Evolutionary conservation across 2,329 filamentous ascomycete species (phyloP).

Genomic region (Epichloe festucae): DNA sequence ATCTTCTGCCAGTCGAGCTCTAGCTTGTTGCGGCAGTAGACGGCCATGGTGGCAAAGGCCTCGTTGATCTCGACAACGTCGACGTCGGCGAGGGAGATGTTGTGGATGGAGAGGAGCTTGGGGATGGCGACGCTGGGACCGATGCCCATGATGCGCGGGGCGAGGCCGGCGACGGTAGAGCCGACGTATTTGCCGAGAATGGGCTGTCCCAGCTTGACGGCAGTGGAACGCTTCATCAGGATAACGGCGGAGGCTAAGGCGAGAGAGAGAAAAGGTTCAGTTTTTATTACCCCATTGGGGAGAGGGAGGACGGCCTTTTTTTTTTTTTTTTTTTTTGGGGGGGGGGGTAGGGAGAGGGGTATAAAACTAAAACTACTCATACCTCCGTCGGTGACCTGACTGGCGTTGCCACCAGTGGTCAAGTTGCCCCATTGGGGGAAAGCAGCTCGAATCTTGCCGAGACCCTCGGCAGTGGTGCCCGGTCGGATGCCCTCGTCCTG

Average conservation of each 20-base stretch:
- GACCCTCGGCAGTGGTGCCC: slow-evolving; percentile 72
- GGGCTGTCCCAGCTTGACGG: slow-evolving; percentile 74
- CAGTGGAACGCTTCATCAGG: slow-evolving; percentile 88
- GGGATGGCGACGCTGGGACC: slow-evolving; percentile 61
- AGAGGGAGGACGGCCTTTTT: neutral
- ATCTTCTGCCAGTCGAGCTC: slow-evolving; percentile 62
- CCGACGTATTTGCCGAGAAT: slow-evolving; percentile 92
- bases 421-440: slow-evolving; percentile 79
- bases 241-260: slow-evolving; percentile 66
- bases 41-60: slow-evolving; percentile 94
- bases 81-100: slow-evolving; percentile 66
- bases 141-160: slow-evolving; percentile 95
- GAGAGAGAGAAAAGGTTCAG: neutral
- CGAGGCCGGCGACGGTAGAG: slow-evolving; percentile 77
- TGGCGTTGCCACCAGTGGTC: slow-evolving; percentile 87
- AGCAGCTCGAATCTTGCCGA: slow-evolving; percentile 83
- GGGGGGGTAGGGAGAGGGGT: too few species aligned
- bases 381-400: slow-evolving; percentile 87
- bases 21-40: slow-evolving; percentile 72
- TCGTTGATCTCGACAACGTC: slow-evolving; percentile 94
- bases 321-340: too few species aligned
- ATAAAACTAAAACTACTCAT: slow-evolving; percentile 14
- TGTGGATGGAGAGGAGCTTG: slow-evolving; percentile 74
- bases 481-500: slow-evolving; percentile 84
- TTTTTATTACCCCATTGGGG: neutral